Base-by-base conservation (phyloP, 2,329 filamentous ascomycete genomes). In the Cercospora zeina region DNA sequence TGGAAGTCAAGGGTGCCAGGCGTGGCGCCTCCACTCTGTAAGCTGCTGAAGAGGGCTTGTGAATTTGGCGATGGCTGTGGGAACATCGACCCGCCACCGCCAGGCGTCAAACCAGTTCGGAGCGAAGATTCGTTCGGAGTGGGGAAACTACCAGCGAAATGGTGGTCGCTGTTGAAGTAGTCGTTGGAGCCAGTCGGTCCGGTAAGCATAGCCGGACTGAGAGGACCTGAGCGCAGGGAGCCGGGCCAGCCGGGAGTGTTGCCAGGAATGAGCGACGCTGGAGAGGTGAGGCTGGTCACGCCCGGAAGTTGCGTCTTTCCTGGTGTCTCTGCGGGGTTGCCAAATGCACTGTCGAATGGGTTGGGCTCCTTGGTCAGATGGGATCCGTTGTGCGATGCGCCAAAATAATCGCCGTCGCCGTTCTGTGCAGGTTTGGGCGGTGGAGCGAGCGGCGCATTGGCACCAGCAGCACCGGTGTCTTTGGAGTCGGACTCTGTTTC, bases 61-160 rank as follows among this genome's bases (percentile, higher is more conserved):
- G 91, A 90, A 75, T 90, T 96, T 4, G 91, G 93, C 74, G 90
- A 96, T 2, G 91, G 89, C 59, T 89, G 90, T 61, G 93, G 92
- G 81, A 97, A 97, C 91, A 97, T 97, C 70, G 93, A 96, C 70
- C 93, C 93, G 75, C 93, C 92, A 68, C 93, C 93, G 64, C 95
- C 95, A 54, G 95, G 95, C 58, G 95, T 97, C 68, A 97, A 79
- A 61, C 95, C 95, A 63, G 92, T 95, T 64, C 95, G 85, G 57
- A 97, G 80, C 2, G 91, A 96, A 7, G 93, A 97, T 78, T 99
- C 95, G 85, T 97, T 97, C 0, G 93, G 93, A 3, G 95, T 97
- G 4, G 92, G 91, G 73, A 96, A 96, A 58, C 90, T 90, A 70
- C 91, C 87, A 67, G 90, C 86, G 66, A 96, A 89, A 57, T 87